A percentile compares a stretch with the other conserved stretches of the same genome.
Evolutionary conservation across 768 basidiomycete genomes (phyloP).

Genomic region (Mycena indigotica): DNA sequence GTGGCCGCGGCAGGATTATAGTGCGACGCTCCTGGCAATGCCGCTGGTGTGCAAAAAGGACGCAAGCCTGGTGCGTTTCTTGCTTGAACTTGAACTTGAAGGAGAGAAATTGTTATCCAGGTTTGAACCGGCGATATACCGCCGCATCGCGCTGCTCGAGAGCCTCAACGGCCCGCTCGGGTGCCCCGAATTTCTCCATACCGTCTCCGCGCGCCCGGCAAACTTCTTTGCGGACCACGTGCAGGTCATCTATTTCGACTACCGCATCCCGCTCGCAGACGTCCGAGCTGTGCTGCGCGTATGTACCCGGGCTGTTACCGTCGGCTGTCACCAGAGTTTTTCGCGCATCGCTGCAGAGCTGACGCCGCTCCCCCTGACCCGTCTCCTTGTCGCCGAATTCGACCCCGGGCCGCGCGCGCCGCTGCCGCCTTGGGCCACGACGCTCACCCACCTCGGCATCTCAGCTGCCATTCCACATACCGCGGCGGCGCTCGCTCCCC

Average conservation of each 20-base stretch:
- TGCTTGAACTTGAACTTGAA: background rate
- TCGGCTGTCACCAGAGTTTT: conserved; percentile 25
- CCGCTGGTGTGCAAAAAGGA: conserved; percentile 10
- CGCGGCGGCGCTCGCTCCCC: background rate
- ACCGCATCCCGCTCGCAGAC: conserved; percentile 23
- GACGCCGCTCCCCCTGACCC: conserved; percentile 8
- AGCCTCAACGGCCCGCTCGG: conserved; percentile 27
- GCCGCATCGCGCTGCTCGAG: conserved; percentile 36
- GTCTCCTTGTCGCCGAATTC: conserved; percentile 6
- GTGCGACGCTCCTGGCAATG: conserved; percentile 6
- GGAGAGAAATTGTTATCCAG: conserved; percentile 21
- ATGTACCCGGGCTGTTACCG: conserved; percentile 39
- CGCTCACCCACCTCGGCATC: conserved; percentile 16
- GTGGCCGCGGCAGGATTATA: conserved; percentile 12
- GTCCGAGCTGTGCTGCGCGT: conserved; percentile 31
- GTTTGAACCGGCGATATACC: conserved; percentile 43
- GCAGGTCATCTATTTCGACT: conserved; percentile 40
- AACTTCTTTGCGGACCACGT: conserved; percentile 40
- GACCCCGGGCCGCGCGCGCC: background rate
- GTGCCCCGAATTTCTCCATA: conserved; percentile 35
- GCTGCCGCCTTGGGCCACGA: conserved; percentile 8
- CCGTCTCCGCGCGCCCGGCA: conserved; percentile 34
- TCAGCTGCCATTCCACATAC: background rate
- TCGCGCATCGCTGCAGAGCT: conserved; percentile 7
- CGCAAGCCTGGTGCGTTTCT: conserved; percentile 7